A percentile compares a stretch with the other conserved stretches of the same genome.
Evolutionary conservation across 2,329 filamentous ascomycete genomes (phyloP).

Genomic region (Penicillium sp.): DNA sequence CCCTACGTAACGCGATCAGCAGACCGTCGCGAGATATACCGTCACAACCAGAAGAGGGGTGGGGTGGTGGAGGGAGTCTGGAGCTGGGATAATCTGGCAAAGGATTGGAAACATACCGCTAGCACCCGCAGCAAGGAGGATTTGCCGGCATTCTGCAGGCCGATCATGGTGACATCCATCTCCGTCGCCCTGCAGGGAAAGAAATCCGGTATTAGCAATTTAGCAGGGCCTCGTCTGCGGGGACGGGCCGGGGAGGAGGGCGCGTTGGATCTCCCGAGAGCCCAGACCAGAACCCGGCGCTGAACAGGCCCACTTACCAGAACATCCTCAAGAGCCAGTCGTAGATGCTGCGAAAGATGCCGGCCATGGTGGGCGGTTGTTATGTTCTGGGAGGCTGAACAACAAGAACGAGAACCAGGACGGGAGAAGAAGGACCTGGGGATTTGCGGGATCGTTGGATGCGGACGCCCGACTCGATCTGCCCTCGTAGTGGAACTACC

Average conservation of each 20-base stretch:
- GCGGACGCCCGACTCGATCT: background rate
- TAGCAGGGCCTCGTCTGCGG: conserved; percentile 31
- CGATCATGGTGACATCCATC: conserved; percentile 99
- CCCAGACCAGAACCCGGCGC: background rate
- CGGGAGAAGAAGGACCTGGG: background rate
- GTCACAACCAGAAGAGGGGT: conserved; percentile 38
- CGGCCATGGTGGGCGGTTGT: conserved; percentile 68
- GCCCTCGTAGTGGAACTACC: background rate
- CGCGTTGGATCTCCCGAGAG: conserved; percentile 25
- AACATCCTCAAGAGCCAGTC: conserved; percentile 98
- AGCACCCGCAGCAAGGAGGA: conserved; percentile 91
- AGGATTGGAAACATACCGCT: conserved; percentile 69
- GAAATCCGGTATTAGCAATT: conserved; percentile 18
- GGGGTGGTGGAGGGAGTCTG: conserved; percentile 40
- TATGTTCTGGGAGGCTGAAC: background rate
- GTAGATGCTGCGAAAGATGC: conserved; percentile 91
- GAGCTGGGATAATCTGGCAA: background rate
- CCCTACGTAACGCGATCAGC: conserved; percentile 61
- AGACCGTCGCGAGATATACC: conserved; percentile 1
- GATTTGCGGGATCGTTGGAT: background rate
- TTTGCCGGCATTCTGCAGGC: conserved; percentile 96
- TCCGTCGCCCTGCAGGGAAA: conserved; percentile 77
- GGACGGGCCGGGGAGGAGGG: conserved; percentile 34
- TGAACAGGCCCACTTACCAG: conserved; percentile 66
- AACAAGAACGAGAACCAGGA: background rate